Evolutionary conservation across 2,329 filamentous ascomycete genomes (phyloP), one percentile per base, ranked within the genome.

Genomic region (Dactylellina parvicollis): DNA sequence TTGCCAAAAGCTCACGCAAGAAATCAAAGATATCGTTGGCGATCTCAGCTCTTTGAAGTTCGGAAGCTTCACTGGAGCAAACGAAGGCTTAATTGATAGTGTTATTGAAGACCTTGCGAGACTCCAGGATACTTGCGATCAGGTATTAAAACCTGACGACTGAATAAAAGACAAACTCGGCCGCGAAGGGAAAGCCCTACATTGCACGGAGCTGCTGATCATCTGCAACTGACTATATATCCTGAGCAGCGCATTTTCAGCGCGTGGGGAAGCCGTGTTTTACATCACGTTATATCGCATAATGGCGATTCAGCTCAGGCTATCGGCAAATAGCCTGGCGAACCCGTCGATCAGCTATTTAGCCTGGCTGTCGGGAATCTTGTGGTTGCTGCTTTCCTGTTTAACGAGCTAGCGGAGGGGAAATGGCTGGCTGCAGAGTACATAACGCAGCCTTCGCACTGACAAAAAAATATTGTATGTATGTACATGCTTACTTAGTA

Each of bases 11-110:
- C 81, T 92, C 2, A 80, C 90, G 4, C 83, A 85, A 2, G 85
- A 87, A 9, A 85, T 95, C 56, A 85, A 85, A 75, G 84, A 87
- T 64, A 89, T 85, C 0, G 85, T 95, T 14, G 89, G 89, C 30
- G 87, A 86, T 50, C 82, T 96, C 79, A 96, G 92, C 80, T 91
- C 96, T 80, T 83, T 96, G 62, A 88, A 91, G 47, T 94, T 95
- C 78, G 92, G 92, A 36, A 88, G 88, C 62, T 85, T 95, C 67
- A 90, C 90, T 75, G 80, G 84, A 20, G 84, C 87, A 70, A 81
- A 93, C 30, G 84, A 84, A 24, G 84, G 87, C 49, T 47, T 71
- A 32, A 40, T 71, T 38, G 57, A 71, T 44, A 89, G 92, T 76
- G 86, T 92, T 28, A 82, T 92, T 16, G 86, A 89, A 49, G 89